phyloP scores from a whole-genome alignment of 768 basidiomycete species.

The Tephrocybe sp. region DNA sequence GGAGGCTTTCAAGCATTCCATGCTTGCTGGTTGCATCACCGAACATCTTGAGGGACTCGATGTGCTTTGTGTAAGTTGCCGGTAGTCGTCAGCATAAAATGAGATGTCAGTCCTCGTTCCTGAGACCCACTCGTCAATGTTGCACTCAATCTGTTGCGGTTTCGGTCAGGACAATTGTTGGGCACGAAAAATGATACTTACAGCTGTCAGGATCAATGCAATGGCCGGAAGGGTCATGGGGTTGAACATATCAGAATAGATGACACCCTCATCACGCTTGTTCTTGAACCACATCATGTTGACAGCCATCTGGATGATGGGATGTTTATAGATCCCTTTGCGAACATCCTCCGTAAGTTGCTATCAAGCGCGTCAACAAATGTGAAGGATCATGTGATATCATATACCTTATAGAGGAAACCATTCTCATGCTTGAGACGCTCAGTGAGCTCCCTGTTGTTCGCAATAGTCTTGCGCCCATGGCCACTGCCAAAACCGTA shows the following conservation, averaged over 20 bases:
- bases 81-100: conserved; percentile 8
- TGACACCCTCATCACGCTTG: conserved; percentile 3
- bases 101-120: conserved; percentile 14
- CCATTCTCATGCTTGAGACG: conserved; percentile 14
- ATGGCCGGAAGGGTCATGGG: conserved; percentile 14
- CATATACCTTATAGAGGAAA: conserved; percentile 17
- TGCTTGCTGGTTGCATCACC: too few species aligned
- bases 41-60: too few species aligned
- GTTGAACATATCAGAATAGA: conserved; percentile 18
- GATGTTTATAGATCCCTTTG: conserved; percentile 8
- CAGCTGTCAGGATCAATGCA: conserved; percentile 16
- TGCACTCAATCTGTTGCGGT: conserved; percentile 9
- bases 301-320: conserved; percentile 1
- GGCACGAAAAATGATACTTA: background rate
- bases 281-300: conserved; percentile 11
- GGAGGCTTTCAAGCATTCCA: too few species aligned
- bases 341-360: background rate
- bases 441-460: conserved; percentile 19
- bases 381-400: too few species aligned
- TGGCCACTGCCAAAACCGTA: conserved; percentile 21
- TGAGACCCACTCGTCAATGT: conserved; percentile 13
- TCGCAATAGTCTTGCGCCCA: conserved; percentile 11
- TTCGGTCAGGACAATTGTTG: background rate
- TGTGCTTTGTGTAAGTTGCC: too few species aligned
- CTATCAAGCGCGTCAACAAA: background rate